phyloP scores from a whole-genome alignment of 2,329 filamentous ascomycete species.

The Fusarium sp. region DNA sequence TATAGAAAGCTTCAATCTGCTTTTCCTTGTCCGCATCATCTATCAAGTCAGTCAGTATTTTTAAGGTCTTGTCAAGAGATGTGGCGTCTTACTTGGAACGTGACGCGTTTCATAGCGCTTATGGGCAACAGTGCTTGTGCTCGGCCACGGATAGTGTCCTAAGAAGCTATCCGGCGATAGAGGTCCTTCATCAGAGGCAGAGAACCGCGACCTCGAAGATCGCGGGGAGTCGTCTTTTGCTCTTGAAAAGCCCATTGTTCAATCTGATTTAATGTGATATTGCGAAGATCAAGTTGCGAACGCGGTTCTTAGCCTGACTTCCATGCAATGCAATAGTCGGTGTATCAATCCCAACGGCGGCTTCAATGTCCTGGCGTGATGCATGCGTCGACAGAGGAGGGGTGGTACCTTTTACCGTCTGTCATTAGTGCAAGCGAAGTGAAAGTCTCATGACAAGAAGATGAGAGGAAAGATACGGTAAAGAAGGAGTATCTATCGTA shows the following conservation, averaged over 20 bases:
- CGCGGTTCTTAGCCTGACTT: background rate
- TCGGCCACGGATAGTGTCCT: conserved; percentile 27
- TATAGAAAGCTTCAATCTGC: conserved; percentile 19
- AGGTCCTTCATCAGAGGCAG: conserved; percentile 14
- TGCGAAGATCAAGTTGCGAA: background rate
- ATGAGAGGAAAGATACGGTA: background rate
- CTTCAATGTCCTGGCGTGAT: conserved; percentile 17
- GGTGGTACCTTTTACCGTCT: conserved; percentile 16
- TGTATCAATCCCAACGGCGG: conserved; percentile 4
- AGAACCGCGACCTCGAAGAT: conserved; percentile 22
- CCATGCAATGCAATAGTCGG: conserved; percentile 18
- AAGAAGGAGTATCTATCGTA: conserved; percentile 2
- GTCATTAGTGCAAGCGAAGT: conserved; percentile 10
- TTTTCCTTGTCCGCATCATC: conserved; percentile 12
- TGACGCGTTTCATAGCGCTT: conserved; percentile 19
- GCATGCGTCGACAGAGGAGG: conserved; percentile 18
- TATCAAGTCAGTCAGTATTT: conserved; percentile 9
- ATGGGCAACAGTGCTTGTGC: conserved; percentile 22
- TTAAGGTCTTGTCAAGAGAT: too few relatives aligned
- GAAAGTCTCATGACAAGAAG: conserved; percentile 16
- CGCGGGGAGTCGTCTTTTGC: conserved; percentile 14
- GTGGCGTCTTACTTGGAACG: conserved; percentile 7
- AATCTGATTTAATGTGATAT: background rate
- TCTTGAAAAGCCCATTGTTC: conserved; percentile 8
- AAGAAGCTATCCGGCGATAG: conserved; percentile 25